Conservation (phyloP, 73 alveolate species). For the Stentor coeruleus region DNA sequence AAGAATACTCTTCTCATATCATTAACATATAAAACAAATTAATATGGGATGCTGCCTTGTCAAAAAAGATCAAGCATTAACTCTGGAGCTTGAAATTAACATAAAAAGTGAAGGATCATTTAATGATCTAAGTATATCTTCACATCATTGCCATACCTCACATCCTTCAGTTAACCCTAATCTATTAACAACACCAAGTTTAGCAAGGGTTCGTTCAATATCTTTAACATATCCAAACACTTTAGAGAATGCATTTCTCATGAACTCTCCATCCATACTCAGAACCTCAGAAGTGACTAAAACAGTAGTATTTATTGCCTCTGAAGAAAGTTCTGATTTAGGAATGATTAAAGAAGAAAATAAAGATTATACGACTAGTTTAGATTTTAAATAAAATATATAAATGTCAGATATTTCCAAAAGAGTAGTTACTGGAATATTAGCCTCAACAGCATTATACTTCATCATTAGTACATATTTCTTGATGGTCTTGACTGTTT, state of each 20-base stretch:
- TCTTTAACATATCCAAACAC: background rate
- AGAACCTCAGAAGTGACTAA: background rate
- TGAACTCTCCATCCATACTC: background rate
- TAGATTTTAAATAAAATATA: too few species aligned
- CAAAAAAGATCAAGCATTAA: background rate
- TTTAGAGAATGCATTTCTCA: background rate
- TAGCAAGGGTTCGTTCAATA: background rate
- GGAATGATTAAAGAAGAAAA: background rate
- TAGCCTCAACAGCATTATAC: background rate
- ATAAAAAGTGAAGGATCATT: background rate
- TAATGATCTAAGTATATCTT: background rate
- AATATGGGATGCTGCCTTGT: background rate
- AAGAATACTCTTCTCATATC: too few species aligned
- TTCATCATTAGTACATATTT: background rate
- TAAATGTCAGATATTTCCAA: conserved; percentile 18
- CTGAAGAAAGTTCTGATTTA: background rate
- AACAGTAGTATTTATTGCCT: background rate
- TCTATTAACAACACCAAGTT: too few species aligned
- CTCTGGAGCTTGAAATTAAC: background rate
- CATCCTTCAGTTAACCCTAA: background rate
- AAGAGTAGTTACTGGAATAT: conserved; percentile 2
- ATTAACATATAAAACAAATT: too few species aligned
- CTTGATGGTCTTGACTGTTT: background rate
- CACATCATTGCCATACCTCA: background rate
- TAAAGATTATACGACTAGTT: background rate